Base-by-base conservation (phyloP, 192 early-diverging fungal genomes). In the Radiomyces spectabilis region DNA sequence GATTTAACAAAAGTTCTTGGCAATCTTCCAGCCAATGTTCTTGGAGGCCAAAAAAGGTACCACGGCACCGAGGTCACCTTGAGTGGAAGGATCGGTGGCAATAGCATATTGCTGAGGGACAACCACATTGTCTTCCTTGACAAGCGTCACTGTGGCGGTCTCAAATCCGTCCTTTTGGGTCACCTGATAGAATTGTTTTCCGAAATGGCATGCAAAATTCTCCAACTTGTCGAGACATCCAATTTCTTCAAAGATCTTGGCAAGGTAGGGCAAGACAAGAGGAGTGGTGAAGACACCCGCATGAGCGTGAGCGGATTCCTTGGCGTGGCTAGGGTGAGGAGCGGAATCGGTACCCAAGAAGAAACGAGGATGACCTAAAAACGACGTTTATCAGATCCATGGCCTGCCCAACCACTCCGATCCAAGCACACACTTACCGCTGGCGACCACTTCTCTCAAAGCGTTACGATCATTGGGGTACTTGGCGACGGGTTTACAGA, bases 401-500 rank as follows among this genome's bases (percentile, higher is more conserved):
- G n/a, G n/a, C n/a, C n/a, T n/a, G n/a, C n/a, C n/a, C n/a, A n/a
- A n/a, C n/a, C n/a, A n/a, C n/a, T n/a, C n/a, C n/a, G n/a, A n/a
- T n/a, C n/a, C n/a, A n/a, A n/a, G n/a, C n/a, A n/a, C n/a, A n/a
- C n/a, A 41, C 61, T 55, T 57, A 77, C 85, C 93, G 57, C 87
- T 82, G 51, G 73, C 77, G 34, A 95, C 72, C 8, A 92, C 79
- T 10, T 86, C 80, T 18, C 85, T 85, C 42, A 98, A 75, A 0
- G 96, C 96, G 6, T 84, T 75, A 8, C 96, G 84, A 61, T 98
- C 96, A 41, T 81, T 79, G 9, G 91, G 93, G 62, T 74, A 95
- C 73, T 98, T 98, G 26, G 96, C 96, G 19, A 98, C 96, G 26
- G 96, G 96, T 73, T 98, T 98, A 78, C 96, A 98, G 69, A 93